Evolutionary conservation across 306 rosid genomes (phyloP), one percentile per base, ranked within the genome.

Genomic region (Vigna unguiculata): DNA sequence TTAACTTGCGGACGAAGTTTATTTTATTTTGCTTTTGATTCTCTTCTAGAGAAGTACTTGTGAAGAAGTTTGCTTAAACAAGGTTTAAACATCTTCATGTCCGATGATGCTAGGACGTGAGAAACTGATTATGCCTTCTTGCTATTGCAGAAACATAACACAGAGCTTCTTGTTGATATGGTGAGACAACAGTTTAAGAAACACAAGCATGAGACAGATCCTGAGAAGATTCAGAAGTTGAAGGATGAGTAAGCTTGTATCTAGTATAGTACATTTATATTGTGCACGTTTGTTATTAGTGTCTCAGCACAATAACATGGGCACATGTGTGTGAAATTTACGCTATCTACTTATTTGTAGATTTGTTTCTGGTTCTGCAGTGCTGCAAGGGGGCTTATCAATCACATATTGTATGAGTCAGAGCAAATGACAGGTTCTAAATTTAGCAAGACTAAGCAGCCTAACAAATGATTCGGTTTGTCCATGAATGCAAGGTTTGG

Each of bases 341-440:
- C 61, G 20, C 38, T 54, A 15, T 13, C 69, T 71, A 25, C 43
- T 68, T 83, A 46, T 25, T 21, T 41, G n/a, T 53, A 22, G 48
- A n/a, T 61, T 60, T 72, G 55, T 74, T 47, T 74, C 72, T 72
- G 80, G 66, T 53, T 87, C 72, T 80, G 69, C 77, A 92, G 97
- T 61, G 97, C 98, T 20, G 98, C 96, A 32, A 88, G 97, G 86
- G 97, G 97, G 76, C 97, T 95, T 75, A 90, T 89, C 86, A 95
- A 92, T 83, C 98, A 90, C 86, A 92, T 92, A 13, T 84, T 89
- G 43, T 84, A 80, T 1, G 97, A 95, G 78, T 74, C 95, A 3
- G 97, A 90, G 91, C 80, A 79, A 74, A 20, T 88, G 83, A 79
- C 96, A 2, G 96, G 98, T 57, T 89, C 91, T 68, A 95, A 90